Base-by-base conservation (phyloP, 805 yeast genomes). In the Ascoidea rubescens region DNA sequence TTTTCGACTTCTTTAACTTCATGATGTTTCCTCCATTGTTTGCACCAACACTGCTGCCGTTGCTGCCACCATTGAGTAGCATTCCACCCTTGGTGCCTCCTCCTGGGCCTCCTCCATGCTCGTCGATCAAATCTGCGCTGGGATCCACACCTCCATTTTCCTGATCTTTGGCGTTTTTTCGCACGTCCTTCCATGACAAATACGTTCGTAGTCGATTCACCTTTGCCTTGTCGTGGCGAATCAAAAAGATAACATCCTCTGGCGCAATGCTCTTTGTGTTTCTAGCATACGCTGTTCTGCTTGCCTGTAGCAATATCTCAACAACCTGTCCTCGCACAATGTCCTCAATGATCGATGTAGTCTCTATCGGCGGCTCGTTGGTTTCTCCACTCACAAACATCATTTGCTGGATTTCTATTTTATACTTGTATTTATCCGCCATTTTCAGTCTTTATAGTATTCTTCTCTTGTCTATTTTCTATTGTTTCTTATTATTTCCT, bases 351-450 rank as follows among this genome's bases (percentile, higher is more conserved):
- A 93, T 68, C n/a, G 91, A 80, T 0, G 96, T 86, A 0, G 97
- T 87, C 57, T 87, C 95, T 14, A 84, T 76, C 0, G 97, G 96
- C 1, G 98, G 95, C 60, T 93, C 99, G 58, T 86, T 87, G 0
- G 93, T 80, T 64, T 93, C 98, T 2, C 99, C 99, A 52, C 84
- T 77, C 52, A 93, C 99, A 71, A 93, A 93, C 99, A 93, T 93
- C 99, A 93, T 93, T 71, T 87, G 93, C 67, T 93, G 99, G 61
- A 93, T 93, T 70, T 93, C 99, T 45, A 86, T 78, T 53, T 95
- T 73, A 66, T 91, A 93, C 62, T 83, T 81, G 69, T 86, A 82
- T 63, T 80, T 80, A 52, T 70, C 61, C 49, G 65, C 63, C 43
- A 37, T 37, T 37, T 37, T 37, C 14, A 37, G 28, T 3, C 28